These are phyloP conservation scores for Blastobotrys niveus DNA, from an alignment of 1,139 yeast genomes.

Conservation along the genomic window DNA sequence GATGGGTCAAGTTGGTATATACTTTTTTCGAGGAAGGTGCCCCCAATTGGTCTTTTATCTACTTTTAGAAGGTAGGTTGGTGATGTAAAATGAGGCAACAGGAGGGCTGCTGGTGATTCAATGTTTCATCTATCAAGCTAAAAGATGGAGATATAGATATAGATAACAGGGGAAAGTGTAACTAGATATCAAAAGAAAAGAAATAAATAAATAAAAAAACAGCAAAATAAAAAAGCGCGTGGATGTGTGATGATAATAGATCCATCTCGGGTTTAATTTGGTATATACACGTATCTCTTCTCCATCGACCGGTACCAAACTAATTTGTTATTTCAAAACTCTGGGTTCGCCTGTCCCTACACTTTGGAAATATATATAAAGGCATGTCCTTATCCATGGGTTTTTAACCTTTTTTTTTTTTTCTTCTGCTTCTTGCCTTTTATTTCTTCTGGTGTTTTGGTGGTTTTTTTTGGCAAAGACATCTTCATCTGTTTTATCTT, in stretches of 20 bases:
- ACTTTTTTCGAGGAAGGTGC: not conserved
- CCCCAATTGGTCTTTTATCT: constrained; percentile 1
- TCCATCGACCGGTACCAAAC: too few species aligned
- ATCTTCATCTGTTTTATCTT: not conserved
- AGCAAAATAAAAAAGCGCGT: too few species aligned
- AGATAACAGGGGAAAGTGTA: not conserved
- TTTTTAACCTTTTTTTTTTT: not conserved
- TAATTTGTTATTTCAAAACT: not conserved
- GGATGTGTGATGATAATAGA: too few species aligned
- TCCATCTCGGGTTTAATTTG: too few species aligned
- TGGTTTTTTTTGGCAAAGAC: not conserved
- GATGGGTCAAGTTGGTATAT: not conserved
- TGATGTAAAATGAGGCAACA: not conserved
- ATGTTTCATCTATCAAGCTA: not conserved
- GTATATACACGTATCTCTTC: too few species aligned
- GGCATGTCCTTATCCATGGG: constrained; percentile 7
- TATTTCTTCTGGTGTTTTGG: not conserved
- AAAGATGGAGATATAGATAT: not conserved
- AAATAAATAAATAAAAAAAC: not conserved
- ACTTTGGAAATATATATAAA: constrained; percentile 10
- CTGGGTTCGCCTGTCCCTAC: constrained; percentile 1
- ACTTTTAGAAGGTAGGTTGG: constrained; percentile 1
- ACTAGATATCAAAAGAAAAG: not conserved
- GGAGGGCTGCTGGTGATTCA: not conserved
- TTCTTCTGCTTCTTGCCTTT: not conserved